phyloP scores from a whole-genome alignment of 306 rosid genomes.

The Benincasa hispida region DNA sequence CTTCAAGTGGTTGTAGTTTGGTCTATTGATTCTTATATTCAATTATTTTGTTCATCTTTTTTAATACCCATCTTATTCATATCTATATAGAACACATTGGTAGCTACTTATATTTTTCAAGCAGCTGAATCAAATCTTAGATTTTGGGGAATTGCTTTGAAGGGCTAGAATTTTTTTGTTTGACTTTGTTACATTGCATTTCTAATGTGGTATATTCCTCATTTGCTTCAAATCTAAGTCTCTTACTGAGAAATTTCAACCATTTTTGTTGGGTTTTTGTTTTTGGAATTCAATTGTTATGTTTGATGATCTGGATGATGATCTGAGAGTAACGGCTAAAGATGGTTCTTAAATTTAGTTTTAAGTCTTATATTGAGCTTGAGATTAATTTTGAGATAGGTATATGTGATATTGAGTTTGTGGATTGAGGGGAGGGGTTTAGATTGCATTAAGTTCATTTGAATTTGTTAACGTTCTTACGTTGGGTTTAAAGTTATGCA shows the following conservation, averaged over 20 bases:
- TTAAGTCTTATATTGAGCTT: too few relatives aligned
- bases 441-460: too few relatives aligned
- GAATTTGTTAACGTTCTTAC: too few relatives aligned
- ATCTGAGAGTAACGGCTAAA: slow-evolving; percentile 39
- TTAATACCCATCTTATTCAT: background rate
- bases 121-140: background rate
- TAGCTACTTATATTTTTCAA: background rate
- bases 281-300: background rate
- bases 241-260: background rate
- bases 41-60: background rate
- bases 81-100: background rate
- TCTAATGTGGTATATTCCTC: background rate
- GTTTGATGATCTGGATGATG: slow-evolving; percentile 5
- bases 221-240: background rate
- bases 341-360: too few relatives aligned
- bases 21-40: background rate
- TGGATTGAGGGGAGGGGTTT: too few relatives aligned
- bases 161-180: background rate
- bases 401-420: too few relatives aligned
- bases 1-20: background rate
- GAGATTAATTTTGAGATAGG: too few relatives aligned
- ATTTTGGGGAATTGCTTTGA: background rate
- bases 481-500: too few relatives aligned
- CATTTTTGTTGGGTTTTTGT: too few relatives aligned
- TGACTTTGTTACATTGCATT: background rate